Evolutionary conservation across 202 grass and related monocot genomes (phyloP), one percentile per base, ranked within the genome.

Genomic region (Sporobolus alterniflorus): DNA sequence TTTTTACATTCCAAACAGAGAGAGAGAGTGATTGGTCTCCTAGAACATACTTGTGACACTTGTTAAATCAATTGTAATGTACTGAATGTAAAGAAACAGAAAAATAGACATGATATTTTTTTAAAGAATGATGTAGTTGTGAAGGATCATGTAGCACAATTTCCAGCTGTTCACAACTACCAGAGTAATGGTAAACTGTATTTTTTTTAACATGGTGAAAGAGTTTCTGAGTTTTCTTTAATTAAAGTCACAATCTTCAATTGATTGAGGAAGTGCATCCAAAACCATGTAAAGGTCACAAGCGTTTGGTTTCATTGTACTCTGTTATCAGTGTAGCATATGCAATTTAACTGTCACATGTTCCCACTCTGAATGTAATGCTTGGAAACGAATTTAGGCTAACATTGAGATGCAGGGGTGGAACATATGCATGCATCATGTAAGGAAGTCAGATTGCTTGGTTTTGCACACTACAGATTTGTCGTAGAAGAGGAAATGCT

Each of bases 381-480:
- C 4, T 39, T 39, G 36, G 4, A 64, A 57, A 69, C 17, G 41
- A 85, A 9, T 55, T 16, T 70, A 94, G 93, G 84, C 81, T 75
- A 96, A 96, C 80, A 94, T 96, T 93, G 89, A 94, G 60, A 69
- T 72, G 64, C 40, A 22, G 76, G 44, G 52, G 64, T 48, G 15
- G 67, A 82, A 64, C 48, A 32, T 78, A 47, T 34, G 24, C 49
- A 59, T 63, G 33, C 33, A 65, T 3, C 49, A 68, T 48, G 63
- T 87, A 48, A 32, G 67, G 67, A 73, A 52, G 74, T 73, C 83
- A 25, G 1, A 31, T 88, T 94, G 66, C 52, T 92, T 85, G 96
- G 96, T 73, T 98, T 98, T 89, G 87, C 90, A 70, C 91, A 96
- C 73, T 94, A 92, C 29, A 88, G 85, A 50, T 96, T 96, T 92